Percentiles rank a stretch among this genome's conserved stretches.
Conservation (phyloP, 2,329 filamentous ascomycete species). For the Ceratocystis destructans region DNA sequence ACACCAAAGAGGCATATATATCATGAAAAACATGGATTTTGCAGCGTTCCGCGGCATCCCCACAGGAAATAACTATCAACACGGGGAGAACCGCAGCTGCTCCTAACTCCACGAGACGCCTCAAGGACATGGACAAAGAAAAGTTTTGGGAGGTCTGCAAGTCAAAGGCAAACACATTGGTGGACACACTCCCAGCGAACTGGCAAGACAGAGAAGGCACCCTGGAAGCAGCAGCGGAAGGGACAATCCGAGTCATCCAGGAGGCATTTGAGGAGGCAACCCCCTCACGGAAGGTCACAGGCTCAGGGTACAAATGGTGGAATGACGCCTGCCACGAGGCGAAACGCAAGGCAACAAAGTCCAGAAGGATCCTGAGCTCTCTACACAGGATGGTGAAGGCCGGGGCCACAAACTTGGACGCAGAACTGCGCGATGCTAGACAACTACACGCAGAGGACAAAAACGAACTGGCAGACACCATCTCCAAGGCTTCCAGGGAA, state of each 20-base stretch:
- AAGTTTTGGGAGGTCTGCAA: background rate
- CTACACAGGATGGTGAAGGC: no score
- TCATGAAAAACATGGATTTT: background rate
- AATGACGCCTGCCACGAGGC: no score
- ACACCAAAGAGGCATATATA: background rate
- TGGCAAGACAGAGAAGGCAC: no score
- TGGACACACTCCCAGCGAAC: background rate
- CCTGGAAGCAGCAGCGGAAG: no score
- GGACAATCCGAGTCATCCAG: no score
- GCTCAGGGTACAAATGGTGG: no score
- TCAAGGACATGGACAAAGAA: background rate
- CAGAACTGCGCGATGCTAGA: background rate
- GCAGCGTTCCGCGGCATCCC: background rate
- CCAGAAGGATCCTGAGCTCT: no score
- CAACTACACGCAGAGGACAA: background rate
- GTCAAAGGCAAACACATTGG: background rate
- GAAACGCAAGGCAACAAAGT: no score
- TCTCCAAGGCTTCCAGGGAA: background rate
- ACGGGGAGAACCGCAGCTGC: background rate
- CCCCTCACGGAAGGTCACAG: no score
- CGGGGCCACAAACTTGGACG: no score
- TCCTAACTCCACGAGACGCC: background rate
- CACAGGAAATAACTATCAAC: background rate
- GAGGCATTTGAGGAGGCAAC: no score
- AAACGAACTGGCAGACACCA: background rate